Conservation (phyloP, 305 asterid species). For the Fraxinus albicans region DNA sequence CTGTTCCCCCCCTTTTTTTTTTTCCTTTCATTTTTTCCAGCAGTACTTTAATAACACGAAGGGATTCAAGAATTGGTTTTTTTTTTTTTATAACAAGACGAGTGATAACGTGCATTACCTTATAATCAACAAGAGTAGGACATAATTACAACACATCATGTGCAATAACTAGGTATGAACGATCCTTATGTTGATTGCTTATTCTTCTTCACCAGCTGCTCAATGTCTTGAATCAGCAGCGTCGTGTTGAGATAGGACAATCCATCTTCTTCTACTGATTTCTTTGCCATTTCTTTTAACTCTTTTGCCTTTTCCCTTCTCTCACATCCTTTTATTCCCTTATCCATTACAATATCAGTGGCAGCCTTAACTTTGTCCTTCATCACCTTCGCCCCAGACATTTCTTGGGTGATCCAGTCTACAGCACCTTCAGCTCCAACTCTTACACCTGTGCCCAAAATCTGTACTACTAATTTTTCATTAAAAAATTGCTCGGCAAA, state of each 20-base stretch:
- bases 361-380: conserved; percentile 33
- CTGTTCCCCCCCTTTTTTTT: too few species aligned
- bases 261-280: conserved; percentile 43
- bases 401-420: conserved; percentile 36
- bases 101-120: too few species aligned
- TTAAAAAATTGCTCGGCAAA: conserved; percentile 52
- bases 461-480: conserved; percentile 39
- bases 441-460: conserved; percentile 38
- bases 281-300: conserved; percentile 36
- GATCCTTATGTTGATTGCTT: neutral
- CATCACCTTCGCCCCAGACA: conserved; percentile 26
- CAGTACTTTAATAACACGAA: neutral
- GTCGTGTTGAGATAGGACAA: conserved; percentile 37
- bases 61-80: too few species aligned
- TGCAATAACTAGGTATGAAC: neutral
- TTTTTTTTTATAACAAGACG: too few species aligned
- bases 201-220: neutral
- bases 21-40: neutral
- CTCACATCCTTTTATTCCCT: conserved; percentile 31
- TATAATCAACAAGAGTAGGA: neutral
- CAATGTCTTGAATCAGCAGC: conserved; percentile 37
- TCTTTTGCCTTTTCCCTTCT: conserved; percentile 43
- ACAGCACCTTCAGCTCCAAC: conserved; percentile 34
- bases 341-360: conserved; percentile 31
- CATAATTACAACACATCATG: neutral